Base-by-base conservation (phyloP, 2,329 filamentous ascomycete genomes). In the Trichoderma koningiopsis region DNA sequence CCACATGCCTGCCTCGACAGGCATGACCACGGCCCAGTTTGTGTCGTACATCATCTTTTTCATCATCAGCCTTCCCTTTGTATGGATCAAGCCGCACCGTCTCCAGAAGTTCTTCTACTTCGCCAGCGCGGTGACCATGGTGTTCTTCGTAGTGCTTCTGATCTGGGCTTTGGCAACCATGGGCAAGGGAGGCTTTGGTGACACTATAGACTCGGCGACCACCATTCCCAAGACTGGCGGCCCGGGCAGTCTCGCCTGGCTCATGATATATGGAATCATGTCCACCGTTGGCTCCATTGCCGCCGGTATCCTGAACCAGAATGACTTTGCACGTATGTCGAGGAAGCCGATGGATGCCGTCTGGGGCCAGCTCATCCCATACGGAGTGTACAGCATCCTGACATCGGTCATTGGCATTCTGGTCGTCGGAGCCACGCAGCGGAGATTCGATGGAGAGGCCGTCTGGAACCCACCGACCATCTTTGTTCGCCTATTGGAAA, bases 161-260 rank as follows among this genome's bases (percentile, higher is more conserved):
- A 81, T 83, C 70, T 84, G 82, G 82, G 79, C 82, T 0, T 74
- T 82, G 11, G 77, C 80, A 8, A 83, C 81, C 2, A 83, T 83
- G 81, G 81, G 81, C 1, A 58, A 75, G 0, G 74, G 71, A 2
- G 81, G 82, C 5, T 83, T 83, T 52, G 81, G 80, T 22, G 74
- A 75, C 58, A 78, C 79, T 1, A 68, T 81, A 16, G 75, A 71
- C 35, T 73, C 74, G 0, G 70, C 66, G 0, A 72, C 72, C 0
- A 59, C 70, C 0, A 73, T 78, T 2, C 74, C 77, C 0, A 63
- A 68, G 5, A 77, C 77, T 0, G 76, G 75, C 8, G 77, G 77
- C 0, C 76, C 78, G 1, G 57, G 72, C 2, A 80, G 78, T 29
- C 72, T 76, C 11, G 76, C 74, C 0, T 82, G 80, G 80, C 68